Evolutionary conservation across 2,329 filamentous ascomycete species (phyloP), one percentile per base, ranked within the genome.

Genomic region (Ramichloridium luteum): DNA sequence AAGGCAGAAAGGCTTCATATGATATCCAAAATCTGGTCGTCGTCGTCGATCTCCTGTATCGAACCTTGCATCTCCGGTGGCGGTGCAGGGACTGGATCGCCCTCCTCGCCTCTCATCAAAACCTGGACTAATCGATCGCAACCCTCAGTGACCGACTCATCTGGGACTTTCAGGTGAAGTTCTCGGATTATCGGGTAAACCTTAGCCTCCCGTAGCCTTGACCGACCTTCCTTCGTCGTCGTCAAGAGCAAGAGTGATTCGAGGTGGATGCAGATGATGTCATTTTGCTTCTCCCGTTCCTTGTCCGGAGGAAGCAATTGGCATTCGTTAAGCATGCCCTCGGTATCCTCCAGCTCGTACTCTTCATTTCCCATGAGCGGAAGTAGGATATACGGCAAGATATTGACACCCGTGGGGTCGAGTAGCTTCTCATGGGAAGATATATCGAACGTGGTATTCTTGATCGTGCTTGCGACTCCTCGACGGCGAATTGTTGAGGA

Each of bases 401-500:
- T 69, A 47, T 93, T 79, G 30, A 86, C 75, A 23, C 76, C 75
- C 12, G 77, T 71, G 31, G 80, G 74, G 1, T 71, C 46, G 27
- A 94, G 59, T 32, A 93, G 76, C 9, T 23, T 37, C 6, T 18
- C 64, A 48, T 96, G 88, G 0, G 78, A 70, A 3, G 72, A 59
- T 4, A 88, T 60, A 48, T 92, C 80, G 52, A 98, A 96, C 5
- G 83, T 76, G 16, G 82, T 74, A 52, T 98, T 98, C 58, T 96
- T 96, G 54, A 98, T 84, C 6, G 84, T 90, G 38, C 78, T 85
- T 5, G 88, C 88, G n/a, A 94, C 86, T n/a, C 90, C 90, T 48
- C 84, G 83, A 33, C 90, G 70, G 36, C 90, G 74, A 32, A 94
- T 75, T 16, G 79, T 70, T 2, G 82, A 92, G 46, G 72, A 67